Evolutionary conservation across 345 rosid species (phyloP).

Genomic region (Durio zibethinus): DNA sequence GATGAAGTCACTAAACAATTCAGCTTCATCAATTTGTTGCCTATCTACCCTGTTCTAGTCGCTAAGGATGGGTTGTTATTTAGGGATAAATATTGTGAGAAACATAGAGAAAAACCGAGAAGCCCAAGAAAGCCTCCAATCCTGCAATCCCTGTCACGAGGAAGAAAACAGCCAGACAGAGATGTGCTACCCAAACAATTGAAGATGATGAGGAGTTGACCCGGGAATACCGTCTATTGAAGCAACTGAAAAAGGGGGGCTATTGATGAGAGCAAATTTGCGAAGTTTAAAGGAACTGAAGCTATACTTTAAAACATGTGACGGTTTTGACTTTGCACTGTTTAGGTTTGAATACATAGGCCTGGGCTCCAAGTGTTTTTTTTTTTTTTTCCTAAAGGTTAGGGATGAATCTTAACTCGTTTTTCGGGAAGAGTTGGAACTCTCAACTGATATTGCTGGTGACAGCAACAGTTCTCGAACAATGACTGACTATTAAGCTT

Average conservation of each 20-base stretch:
- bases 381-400: too few relatives aligned
- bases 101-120: slow-evolving; percentile 59
- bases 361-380: too few relatives aligned
- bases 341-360: too few relatives aligned
- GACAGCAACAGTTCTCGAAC: too few relatives aligned
- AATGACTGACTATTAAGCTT: too few relatives aligned
- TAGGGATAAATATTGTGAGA: slow-evolving; percentile 88
- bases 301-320: slow-evolving; percentile 41
- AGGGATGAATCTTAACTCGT: too few relatives aligned
- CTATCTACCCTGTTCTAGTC: background rate
- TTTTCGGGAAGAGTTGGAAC: too few relatives aligned
- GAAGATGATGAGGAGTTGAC: slow-evolving; percentile 79
- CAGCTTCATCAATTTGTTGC: slow-evolving; percentile 27
- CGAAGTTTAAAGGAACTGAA: slow-evolving; percentile 65
- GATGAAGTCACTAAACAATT: slow-evolving; percentile 34
- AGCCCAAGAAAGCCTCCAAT: slow-evolving; percentile 36
- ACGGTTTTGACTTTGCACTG: background rate
- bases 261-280: slow-evolving; percentile 67
- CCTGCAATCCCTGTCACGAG: slow-evolving; percentile 28
- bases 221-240: slow-evolving; percentile 56
- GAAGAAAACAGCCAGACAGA: slow-evolving; percentile 79
- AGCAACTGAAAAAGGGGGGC: slow-evolving; percentile 64
- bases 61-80: slow-evolving; percentile 16
- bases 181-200: slow-evolving; percentile 66
- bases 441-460: too few relatives aligned